Evolutionary conservation across 345 rosid species (phyloP).

Genomic region (Pistacia atlantica): DNA sequence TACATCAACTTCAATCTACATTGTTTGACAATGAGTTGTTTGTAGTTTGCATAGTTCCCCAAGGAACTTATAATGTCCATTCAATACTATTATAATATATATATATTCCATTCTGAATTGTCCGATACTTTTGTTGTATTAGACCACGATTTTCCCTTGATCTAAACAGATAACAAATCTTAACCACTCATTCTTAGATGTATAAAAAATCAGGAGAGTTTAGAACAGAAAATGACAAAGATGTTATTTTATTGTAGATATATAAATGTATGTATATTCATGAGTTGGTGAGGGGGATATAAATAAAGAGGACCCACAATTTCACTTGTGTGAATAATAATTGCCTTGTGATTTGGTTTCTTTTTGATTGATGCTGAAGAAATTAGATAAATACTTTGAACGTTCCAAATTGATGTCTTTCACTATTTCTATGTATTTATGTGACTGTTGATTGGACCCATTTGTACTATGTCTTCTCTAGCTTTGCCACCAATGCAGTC

Average conservation of each 20-base stretch:
- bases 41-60: constrained; percentile 6
- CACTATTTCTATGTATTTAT: neutral
- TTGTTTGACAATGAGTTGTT: constrained; percentile 14
- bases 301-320: constrained; percentile 34
- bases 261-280: constrained; percentile 18
- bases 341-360: neutral
- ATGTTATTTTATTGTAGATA: neutral
- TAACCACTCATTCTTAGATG: no score
- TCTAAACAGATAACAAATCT: no score
- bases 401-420: constrained; percentile 35
- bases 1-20: constrained; percentile 11
- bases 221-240: no score
- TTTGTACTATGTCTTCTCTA: neutral
- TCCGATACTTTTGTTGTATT: no score
- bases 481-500: constrained; percentile 13
- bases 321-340: constrained; percentile 23
- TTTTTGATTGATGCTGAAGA: constrained; percentile 24
- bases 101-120: no score
- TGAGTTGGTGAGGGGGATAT: constrained; percentile 11
- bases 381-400: constrained; percentile 32
- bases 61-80: no score
- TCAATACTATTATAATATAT: no score
- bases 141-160: no score
- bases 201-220: no score
- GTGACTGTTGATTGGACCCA: neutral